Conservation (phyloP, 306 rosid species). For the Quercus gilva region DNA sequence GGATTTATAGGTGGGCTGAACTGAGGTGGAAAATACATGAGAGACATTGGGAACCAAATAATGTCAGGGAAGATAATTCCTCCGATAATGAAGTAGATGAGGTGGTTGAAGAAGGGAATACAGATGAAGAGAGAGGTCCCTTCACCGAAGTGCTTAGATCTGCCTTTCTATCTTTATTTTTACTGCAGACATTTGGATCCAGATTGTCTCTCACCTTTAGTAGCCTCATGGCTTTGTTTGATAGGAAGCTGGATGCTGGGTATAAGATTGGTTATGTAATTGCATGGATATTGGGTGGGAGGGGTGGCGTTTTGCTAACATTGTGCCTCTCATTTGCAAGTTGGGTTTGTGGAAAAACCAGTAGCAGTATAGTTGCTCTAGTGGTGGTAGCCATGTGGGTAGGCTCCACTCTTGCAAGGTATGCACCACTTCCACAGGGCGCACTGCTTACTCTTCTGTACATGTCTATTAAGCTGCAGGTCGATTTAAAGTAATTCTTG, state of each 20-base stretch:
- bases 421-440: constrained; percentile 77
- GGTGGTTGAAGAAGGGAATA: constrained; percentile 44
- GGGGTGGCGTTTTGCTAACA: constrained; percentile 71
- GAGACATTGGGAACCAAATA: constrained; percentile 41
- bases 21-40: constrained; percentile 53
- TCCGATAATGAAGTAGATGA: constrained; percentile 36
- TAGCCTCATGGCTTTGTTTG: constrained; percentile 67
- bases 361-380: constrained; percentile 73
- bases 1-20: constrained; percentile 59
- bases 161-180: constrained; percentile 56
- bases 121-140: constrained; percentile 48
- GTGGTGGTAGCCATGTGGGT: constrained; percentile 86
- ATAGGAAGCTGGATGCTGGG: constrained; percentile 62
- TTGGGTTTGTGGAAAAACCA: constrained; percentile 90
- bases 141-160: constrained; percentile 63
- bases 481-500: constrained; percentile 33
- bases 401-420: constrained; percentile 66
- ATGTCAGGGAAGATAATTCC: constrained; percentile 31
- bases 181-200: constrained; percentile 65
- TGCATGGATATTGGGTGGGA: constrained; percentile 88
- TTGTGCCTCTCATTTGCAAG: constrained; percentile 79
- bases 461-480: constrained; percentile 87
- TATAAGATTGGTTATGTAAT: constrained; percentile 69
- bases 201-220: constrained; percentile 69
- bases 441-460: constrained; percentile 82